Base-by-base conservation (phyloP, 495 filamentous ascomycete genomes). In the Penicilliopsis zonata region DNA sequence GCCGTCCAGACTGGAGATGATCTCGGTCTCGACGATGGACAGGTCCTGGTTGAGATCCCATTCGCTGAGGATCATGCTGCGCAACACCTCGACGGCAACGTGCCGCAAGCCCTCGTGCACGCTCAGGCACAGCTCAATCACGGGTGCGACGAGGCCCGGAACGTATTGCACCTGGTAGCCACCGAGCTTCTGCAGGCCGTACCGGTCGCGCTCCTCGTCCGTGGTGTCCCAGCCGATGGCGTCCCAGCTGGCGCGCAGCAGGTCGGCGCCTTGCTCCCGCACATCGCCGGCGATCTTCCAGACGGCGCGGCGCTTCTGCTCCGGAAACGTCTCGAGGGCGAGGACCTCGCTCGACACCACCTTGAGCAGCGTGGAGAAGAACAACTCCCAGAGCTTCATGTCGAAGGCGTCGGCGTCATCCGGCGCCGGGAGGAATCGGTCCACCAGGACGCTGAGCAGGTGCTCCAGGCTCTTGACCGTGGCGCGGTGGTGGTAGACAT, bases 211-310 rank as follows among this genome's bases (percentile, higher is more conserved):
- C 47, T 88, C 82, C 13, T 94, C 88, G 8, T 70, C 53, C 26
- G 71, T 81, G 0, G 85, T 82, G 46, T 96, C 90, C 90, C 90
- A 99, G 9, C 90, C 90, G 43, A 99, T 93, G 8, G 88, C 83
- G 50, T 93, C 85, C 90, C 90, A 99, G 18, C 78, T 90, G 13
- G 74, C 64, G 22, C 80, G 70, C 28, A 99, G 57, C 6, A 99
- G 60, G 18, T 86, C 77, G 1, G 90, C 88, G 27, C 90, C 92
- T 42, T 85, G 70, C 50, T 96, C 86, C 33, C 90, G 68, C 31
- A 99, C 85, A 65, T 99, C 90, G 13, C 90, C 92, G 17, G 86
- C 92, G 46, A 99, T 94, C 62, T 96, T 96, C 90, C 92, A 96
- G 9, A 96, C 87, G 3, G 88, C 87, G 16, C 90, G 64, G 23